Evolutionary conservation across 2,329 filamentous ascomycete species (phyloP).

Genomic region (Pseudogymnoascus sp.): DNA sequence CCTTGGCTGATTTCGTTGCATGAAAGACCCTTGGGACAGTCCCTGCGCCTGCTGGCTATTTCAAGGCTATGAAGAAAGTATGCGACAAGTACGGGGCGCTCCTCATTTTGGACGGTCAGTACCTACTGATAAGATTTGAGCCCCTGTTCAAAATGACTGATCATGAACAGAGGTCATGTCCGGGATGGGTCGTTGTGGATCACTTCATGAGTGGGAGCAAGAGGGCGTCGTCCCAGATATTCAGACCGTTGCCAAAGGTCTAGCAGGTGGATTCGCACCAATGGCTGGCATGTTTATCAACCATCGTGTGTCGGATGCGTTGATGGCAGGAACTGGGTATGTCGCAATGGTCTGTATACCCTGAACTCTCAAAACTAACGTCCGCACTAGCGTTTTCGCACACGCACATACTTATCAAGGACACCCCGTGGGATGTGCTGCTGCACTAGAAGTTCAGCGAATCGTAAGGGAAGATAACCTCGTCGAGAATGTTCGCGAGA

Average conservation of each 20-base stretch:
- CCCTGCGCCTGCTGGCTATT: constrained; percentile 56
- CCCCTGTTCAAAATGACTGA: too few species aligned
- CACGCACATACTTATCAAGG: constrained; percentile 49
- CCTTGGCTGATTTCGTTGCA: not conserved
- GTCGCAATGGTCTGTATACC: not conserved
- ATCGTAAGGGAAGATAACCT: constrained; percentile 52
- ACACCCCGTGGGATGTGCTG: constrained; percentile 50
- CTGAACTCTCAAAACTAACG: not conserved
- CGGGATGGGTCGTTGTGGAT: constrained; percentile 42
- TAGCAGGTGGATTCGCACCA: constrained; percentile 53
- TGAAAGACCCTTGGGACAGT: constrained; percentile 53
- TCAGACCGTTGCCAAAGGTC: constrained; percentile 54
- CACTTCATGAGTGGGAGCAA: constrained; percentile 45
- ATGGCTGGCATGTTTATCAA: constrained; percentile 50
- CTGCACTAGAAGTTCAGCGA: constrained; percentile 54
- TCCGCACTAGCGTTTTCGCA: constrained; percentile 25
- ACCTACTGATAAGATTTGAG: too few species aligned
- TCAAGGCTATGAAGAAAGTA: constrained; percentile 54
- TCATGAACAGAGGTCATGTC: constrained; percentile 48
- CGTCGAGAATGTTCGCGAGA: constrained; percentile 47
- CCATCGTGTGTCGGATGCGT: constrained; percentile 12
- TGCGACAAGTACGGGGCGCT: constrained; percentile 63
- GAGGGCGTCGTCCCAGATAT: constrained; percentile 50
- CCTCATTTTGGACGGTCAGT: constrained; percentile 53
- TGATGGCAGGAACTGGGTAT: not conserved